Conservation (phyloP, 2,329 filamentous ascomycete genomes). For the Epichloe amarillans region DNA sequence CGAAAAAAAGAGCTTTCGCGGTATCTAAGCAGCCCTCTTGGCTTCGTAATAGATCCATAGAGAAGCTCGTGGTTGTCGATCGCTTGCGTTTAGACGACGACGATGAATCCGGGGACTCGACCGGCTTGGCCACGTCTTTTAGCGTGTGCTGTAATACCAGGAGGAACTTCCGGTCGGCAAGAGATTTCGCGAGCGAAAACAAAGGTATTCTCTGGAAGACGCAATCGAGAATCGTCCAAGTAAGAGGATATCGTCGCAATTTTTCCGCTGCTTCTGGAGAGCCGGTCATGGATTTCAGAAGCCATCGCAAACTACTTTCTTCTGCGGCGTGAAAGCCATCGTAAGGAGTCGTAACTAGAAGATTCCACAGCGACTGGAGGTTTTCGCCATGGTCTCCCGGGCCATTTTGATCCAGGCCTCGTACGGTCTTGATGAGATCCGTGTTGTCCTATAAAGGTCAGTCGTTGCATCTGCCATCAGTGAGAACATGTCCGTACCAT, state of each 20-base stretch:
- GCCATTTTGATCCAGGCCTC: constrained; percentile 40
- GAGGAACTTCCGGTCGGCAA: constrained; percentile 58
- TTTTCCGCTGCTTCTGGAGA: constrained; percentile 33
- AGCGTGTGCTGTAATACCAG: constrained; percentile 52
- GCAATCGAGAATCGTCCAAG: constrained; percentile 49
- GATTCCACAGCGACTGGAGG: constrained; percentile 34
- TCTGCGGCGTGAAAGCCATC: constrained; percentile 38
- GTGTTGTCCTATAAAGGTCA: constrained; percentile 15
- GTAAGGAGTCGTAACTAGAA: constrained; percentile 28
- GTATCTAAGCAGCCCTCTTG: constrained; percentile 29
- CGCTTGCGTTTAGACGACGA: constrained; percentile 34
- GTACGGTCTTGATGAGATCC: constrained; percentile 37
- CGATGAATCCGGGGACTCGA: constrained; percentile 12
- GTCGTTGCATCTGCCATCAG: not conserved
- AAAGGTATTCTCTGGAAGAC: constrained; percentile 53
- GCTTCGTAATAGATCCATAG: constrained; percentile 26
- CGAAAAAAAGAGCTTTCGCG: constrained; percentile 32
- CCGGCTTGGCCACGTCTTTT: constrained; percentile 36
- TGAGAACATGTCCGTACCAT: constrained; percentile 1
- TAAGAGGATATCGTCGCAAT: constrained; percentile 39
- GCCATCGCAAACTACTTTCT: constrained; percentile 46
- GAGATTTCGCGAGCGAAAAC: constrained; percentile 54
- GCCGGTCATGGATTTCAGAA: constrained; percentile 48
- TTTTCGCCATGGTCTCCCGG: constrained; percentile 31
- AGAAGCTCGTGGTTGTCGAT: constrained; percentile 21